Base-by-base conservation (phyloP, 108 stramenopile genomes). In the Skeletonema menzelii region DNA sequence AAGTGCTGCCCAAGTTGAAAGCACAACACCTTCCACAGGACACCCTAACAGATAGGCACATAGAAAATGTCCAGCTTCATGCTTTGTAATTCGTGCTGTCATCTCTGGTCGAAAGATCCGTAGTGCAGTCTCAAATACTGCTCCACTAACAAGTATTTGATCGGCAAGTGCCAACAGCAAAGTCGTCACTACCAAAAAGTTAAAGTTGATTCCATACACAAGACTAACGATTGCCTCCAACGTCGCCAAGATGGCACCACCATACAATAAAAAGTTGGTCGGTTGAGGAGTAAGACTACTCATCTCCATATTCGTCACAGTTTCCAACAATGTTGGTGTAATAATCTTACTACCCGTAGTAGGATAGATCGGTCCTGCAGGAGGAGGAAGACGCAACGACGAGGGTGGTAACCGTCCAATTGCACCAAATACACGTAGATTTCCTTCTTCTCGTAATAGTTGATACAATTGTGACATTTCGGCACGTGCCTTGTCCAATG, bases 11-110 rank as follows among this genome's bases (percentile, higher is more conserved):
- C 91, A 91, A 12, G 87, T 85, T 11, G 77, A 80, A 14, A 96
- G 65, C 0, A 97, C 91, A 32, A 90, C 94, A 12, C 93, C 97
- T 71, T 96, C 94, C 3, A 97, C 95, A 2, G 95, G 95, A 79
- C 93, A 95, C 13, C 97, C 97, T n/a, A 97, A 80, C 17, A 98
- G 67, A 63, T 98, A 97, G 12, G 96, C 94, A 63, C 92, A 82
- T 7, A 98, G 59, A 65, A 98, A 95, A 75, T 98, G 97, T 8
- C 96, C 96, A 14, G 97, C 97, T 72, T 98, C 97, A 77, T 98
- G 97, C 30, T 84, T 63, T 19, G 85, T 74, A 40, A 98, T 93
- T 53, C 91, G 88, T 5, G 84, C 68, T 61, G 87, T 85, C 62
- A 88, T 79, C 61, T 86, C 86, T 0, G 92, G 93, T 17, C 66